These are phyloP conservation scores for Centella asiatica DNA, from an alignment of 129 eudicot genomes.

Conservation along the genomic window DNA sequence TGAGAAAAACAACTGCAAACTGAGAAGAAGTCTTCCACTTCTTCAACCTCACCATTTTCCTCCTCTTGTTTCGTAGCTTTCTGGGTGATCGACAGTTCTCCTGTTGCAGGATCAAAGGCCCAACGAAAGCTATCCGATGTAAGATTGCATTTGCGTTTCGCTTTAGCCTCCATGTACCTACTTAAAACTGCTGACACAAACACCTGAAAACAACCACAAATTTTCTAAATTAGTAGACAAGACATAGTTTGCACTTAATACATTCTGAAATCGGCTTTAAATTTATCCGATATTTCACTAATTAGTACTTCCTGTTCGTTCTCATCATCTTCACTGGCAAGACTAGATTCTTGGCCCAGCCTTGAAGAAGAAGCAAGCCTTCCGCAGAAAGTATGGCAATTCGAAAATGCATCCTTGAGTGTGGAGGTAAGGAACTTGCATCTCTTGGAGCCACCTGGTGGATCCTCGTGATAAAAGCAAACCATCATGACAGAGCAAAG, in stretches of 20 bases:
- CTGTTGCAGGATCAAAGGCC: slow-evolving; percentile 39
- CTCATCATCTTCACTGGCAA: slow-evolving; percentile 29
- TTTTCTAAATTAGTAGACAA: background rate
- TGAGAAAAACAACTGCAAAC: slow-evolving; percentile 44
- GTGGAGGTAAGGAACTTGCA: slow-evolving; percentile 53
- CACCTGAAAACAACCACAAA: slow-evolving; percentile 22
- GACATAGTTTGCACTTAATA: background rate
- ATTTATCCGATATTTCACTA: background rate
- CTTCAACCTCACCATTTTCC: slow-evolving; percentile 21
- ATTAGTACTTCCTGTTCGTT: slow-evolving; percentile 62
- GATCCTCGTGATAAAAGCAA: slow-evolving; percentile 34
- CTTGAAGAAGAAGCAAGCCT: slow-evolving; percentile 27
- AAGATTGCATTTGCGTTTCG: slow-evolving; percentile 36
- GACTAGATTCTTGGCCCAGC: slow-evolving; percentile 26
- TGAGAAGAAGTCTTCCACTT: slow-evolving; percentile 40
- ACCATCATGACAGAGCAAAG: background rate
- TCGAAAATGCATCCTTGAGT: slow-evolving; percentile 39
- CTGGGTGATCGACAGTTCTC: slow-evolving; percentile 17
- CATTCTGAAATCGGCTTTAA: too few relatives aligned
- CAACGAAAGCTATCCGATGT: slow-evolving; percentile 38
- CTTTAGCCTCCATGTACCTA: slow-evolving; percentile 57
- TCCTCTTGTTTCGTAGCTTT: slow-evolving; percentile 20
- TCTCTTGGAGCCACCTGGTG: slow-evolving; percentile 39
- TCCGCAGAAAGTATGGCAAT: slow-evolving; percentile 44
- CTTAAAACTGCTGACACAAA: slow-evolving; percentile 54